Conservation (phyloP, 2,329 filamentous ascomycete genomes). For the Diplodia seriata region DNA sequence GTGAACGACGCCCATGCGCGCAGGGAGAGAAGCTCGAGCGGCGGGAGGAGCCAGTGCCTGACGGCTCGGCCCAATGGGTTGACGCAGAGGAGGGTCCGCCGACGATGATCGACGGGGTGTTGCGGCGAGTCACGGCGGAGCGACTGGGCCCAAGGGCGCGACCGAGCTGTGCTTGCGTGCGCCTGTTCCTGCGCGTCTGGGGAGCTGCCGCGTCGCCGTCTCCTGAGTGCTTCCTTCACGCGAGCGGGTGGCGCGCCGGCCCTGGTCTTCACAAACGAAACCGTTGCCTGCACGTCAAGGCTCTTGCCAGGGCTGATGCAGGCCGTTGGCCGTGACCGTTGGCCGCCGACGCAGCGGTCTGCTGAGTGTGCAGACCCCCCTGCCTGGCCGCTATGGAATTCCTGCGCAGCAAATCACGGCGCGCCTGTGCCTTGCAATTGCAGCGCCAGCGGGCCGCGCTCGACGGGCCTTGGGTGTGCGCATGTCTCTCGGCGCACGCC, state of each 20-base stretch:
- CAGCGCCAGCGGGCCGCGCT: conserved; percentile 17
- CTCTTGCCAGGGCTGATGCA: conserved; percentile 16
- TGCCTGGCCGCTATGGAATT: background rate
- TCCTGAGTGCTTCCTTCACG: conserved; percentile 30
- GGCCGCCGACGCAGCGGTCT: background rate
- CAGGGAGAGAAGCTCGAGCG: conserved; percentile 31
- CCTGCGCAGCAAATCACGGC: conserved; percentile 14
- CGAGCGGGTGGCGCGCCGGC: conserved; percentile 20
- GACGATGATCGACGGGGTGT: conserved; percentile 31
- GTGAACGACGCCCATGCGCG: conserved; percentile 29
- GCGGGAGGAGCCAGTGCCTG: conserved; percentile 27
- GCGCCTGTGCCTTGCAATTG: conserved; percentile 20
- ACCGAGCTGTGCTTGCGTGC: conserved; percentile 7
- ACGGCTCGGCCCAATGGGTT: conserved; percentile 30
- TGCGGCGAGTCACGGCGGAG: conserved; percentile 30
- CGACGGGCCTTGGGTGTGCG: background rate
- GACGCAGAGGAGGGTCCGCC: conserved; percentile 25
- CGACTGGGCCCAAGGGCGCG: conserved; percentile 16
- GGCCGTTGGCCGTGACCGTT: background rate
- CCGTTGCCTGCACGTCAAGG: conserved; percentile 26
- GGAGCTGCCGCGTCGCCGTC: conserved; percentile 24
- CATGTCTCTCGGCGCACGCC: background rate
- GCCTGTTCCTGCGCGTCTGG: conserved; percentile 10
- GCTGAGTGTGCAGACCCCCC: conserved; percentile 1
- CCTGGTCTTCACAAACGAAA: conserved; percentile 16